These are phyloP conservation scores for Rhodotorula sp. DNA, from an alignment of 1,284 basidiomycete genomes.

Conservation along the genomic window DNA sequence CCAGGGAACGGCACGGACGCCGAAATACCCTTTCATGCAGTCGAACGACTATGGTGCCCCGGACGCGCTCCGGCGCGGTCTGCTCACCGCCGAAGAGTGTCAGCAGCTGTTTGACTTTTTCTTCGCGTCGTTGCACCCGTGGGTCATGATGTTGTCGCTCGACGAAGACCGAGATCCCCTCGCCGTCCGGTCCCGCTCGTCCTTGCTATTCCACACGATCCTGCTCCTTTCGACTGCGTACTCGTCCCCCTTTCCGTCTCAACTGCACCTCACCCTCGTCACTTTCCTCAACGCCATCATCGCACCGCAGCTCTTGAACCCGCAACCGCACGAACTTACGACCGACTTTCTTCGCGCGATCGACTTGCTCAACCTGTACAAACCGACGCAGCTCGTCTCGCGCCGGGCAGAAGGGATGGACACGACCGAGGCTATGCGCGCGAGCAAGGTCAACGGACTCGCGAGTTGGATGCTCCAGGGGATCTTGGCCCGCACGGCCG, in stretches of 20 bases:
- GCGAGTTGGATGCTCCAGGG: conserved; percentile 41
- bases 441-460: conserved; percentile 38
- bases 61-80: conserved; percentile 30
- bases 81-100: conserved; percentile 34
- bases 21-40: conserved; percentile 1
- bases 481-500: conserved; percentile 32
- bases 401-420: conserved; percentile 33
- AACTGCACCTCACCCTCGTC: conserved; percentile 38
- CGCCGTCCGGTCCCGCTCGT: conserved; percentile 17
- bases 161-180: conserved; percentile 38
- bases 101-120: conserved; percentile 42
- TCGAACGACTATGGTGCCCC: conserved; percentile 36
- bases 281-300: conserved; percentile 38
- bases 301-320: conserved; percentile 38
- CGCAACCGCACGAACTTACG: conserved; percentile 40
- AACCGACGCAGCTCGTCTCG: conserved; percentile 34
- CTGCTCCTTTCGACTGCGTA: conserved; percentile 40
- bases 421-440: conserved; percentile 36
- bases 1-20: conserved; percentile 13
- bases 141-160: conserved; percentile 41
- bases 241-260: conserved; percentile 37
- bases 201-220: conserved; percentile 39
- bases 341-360: conserved; percentile 40
- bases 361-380: conserved; percentile 40
- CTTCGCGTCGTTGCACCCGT: conserved; percentile 39